Conservation (phyloP, 768 basidiomycete species). For the Agaricus blazei region DNA sequence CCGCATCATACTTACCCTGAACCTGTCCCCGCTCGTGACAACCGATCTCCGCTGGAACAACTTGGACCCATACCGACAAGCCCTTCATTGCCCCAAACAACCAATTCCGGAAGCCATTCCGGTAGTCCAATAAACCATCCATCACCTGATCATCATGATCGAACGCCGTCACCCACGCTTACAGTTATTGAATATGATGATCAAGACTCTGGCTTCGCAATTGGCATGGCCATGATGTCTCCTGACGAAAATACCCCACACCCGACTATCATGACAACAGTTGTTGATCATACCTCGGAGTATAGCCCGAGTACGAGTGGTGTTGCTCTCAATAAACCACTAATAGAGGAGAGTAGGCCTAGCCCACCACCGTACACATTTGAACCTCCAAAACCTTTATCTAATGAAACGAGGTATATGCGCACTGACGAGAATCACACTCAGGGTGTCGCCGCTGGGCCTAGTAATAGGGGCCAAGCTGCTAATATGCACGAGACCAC, state of each 20-base stretch:
- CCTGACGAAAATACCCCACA: constrained; percentile 10
- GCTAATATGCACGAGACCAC: background rate
- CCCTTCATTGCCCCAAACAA: background rate
- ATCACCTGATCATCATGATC: background rate
- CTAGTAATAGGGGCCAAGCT: background rate
- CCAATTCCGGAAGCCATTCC: background rate
- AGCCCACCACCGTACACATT: background rate
- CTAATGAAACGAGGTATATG: background rate
- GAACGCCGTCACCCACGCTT: constrained; percentile 6
- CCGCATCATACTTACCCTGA: constrained; percentile 9
- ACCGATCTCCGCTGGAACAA: background rate
- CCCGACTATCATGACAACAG: constrained; percentile 2
- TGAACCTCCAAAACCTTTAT: background rate
- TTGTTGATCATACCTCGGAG: background rate
- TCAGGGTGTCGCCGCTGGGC: background rate
- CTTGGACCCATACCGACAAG: background rate
- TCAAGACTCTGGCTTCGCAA: constrained; percentile 16
- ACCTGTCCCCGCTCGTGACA: background rate
- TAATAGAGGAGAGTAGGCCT: background rate
- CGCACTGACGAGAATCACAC: background rate
- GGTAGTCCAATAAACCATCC: background rate
- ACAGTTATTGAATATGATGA: constrained; percentile 7
- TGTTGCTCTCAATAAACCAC: background rate
- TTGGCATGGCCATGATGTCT: constrained; percentile 25
- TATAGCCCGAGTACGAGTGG: background rate